Evolutionary conservation across 164 flowering plant species (phyloP), one percentile per base, ranked within the genome.

Genomic region (Kingdonia uniflora): DNA sequence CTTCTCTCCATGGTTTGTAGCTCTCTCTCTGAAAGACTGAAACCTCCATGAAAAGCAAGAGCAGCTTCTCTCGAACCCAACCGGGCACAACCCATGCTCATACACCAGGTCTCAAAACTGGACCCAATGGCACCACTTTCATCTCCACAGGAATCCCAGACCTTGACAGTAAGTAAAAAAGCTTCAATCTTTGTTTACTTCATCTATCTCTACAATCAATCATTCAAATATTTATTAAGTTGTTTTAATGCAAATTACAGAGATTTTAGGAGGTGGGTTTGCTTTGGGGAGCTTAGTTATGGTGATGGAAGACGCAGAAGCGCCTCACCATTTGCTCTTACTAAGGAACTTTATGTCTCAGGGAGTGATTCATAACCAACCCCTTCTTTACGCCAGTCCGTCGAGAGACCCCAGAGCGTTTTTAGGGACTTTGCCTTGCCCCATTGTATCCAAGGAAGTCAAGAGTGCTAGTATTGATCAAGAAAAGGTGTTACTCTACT

Each of bases 221-320:
- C 4, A 29, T 3, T 29, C 8, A 4, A 29, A 3, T 20, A 25
- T 64, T 43, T 1, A 19, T 35, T 49, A 33, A 0, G 26, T n/a
- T 41, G 52, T 22, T 47, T 58, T 48, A 2, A 47, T 24, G 42
- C 33, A 13, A 43, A 41, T 39, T 63, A 23, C 52, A 92, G 96
- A 75, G 74, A 86, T 92, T 63, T 71, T 88, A 43, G 95, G 97
- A n/a, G 99, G 97, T 61, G 99, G 99, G 51, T 77, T 84, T 51
- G 55, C 81, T 42, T 53, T 92, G 45, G 95, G 95, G 56, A 86
- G 89, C 62, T 60, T 92, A 24, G 80, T 92, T 12, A 72, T 92
- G 89, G 71, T 92, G 46, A 89, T 88, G 97, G 99, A 92, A 72
- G 99, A 92, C 51, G 61, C 87, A 25, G 97, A 92, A 69, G 91